Evolutionary conservation across 805 yeast species (phyloP).

Genomic region (Ogataea henricii): DNA sequence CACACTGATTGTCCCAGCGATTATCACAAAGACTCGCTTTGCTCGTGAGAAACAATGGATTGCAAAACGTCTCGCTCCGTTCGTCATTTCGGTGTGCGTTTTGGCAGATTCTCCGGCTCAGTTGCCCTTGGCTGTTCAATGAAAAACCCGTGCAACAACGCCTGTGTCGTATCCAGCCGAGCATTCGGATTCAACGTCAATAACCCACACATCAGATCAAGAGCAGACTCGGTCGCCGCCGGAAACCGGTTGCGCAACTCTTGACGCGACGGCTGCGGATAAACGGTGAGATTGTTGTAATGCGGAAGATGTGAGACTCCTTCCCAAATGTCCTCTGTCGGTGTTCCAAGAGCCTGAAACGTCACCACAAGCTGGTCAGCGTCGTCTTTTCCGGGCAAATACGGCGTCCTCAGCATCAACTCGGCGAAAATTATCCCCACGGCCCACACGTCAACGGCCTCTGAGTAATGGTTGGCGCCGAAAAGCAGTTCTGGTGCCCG

Average conservation of each 20-base stretch:
- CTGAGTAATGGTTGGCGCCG: conserved; percentile 87
- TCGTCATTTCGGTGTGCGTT: conserved; percentile 11
- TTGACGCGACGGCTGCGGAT: conserved; percentile 79
- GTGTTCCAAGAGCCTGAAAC: conserved; percentile 93
- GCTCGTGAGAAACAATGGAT: too few relatives aligned
- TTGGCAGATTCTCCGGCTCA: conserved; percentile 60
- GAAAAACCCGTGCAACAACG: conserved; percentile 69
- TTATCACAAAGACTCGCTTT: too few relatives aligned
- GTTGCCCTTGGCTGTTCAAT: conserved; percentile 76
- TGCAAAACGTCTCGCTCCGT: not conserved
- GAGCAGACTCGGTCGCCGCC: conserved; percentile 86
- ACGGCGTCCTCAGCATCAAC: conserved; percentile 91
- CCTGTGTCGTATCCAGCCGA: conserved; percentile 64
- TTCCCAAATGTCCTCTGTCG: conserved; percentile 91
- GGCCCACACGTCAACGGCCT: conserved; percentile 94
- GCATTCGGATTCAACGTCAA: conserved; percentile 76
- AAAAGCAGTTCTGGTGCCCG: conserved; percentile 92
- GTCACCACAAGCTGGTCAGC: conserved; percentile 90
- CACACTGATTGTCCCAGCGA: too few relatives aligned
- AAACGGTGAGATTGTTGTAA: conserved; percentile 70
- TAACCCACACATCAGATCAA: conserved; percentile 73
- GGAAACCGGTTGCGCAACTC: conserved; percentile 82
- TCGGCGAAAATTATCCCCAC: conserved; percentile 97
- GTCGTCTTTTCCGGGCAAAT: conserved; percentile 90
- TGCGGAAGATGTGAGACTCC: conserved; percentile 78